These are phyloP conservation scores for Hypoxylon intermedium DNA, from an alignment of 495 filamentous ascomycete species.

Conservation along the genomic window DNA sequence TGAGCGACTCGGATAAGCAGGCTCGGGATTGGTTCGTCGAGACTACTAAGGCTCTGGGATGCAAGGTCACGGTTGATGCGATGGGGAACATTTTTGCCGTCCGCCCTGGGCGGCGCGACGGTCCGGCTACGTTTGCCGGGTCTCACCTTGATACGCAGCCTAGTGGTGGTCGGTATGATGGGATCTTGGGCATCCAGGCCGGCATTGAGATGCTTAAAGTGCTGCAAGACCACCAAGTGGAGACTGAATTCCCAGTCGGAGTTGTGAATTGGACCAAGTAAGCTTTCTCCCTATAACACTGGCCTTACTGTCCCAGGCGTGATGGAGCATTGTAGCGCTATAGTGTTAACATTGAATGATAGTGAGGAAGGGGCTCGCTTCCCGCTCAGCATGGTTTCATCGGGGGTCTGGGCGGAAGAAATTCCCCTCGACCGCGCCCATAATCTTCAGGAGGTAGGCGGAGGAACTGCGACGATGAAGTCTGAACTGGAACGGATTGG, in stretches of 20 bases:
- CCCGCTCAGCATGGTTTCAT: conserved; percentile 76
- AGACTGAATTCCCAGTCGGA: conserved; percentile 73
- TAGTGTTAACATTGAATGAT: conserved; percentile 43
- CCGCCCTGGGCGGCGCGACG: conserved; percentile 57
- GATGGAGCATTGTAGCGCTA: background rate
- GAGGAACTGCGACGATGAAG: conserved; percentile 65
- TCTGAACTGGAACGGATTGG: conserved; percentile 73
- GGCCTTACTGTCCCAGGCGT: background rate
- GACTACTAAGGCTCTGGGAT: conserved; percentile 68
- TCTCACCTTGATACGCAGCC: conserved; percentile 83
- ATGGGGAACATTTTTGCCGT: conserved; percentile 79
- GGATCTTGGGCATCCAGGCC: conserved; percentile 75
- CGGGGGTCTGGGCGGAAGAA: conserved; percentile 77
- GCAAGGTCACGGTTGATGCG: conserved; percentile 54
- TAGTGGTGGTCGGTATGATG: conserved; percentile 76
- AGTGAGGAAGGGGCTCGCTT: conserved; percentile 82
- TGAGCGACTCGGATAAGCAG: conserved; percentile 73
- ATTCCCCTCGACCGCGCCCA: conserved; percentile 70
- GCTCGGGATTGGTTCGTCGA: conserved; percentile 79
- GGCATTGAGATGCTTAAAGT: conserved; percentile 74
- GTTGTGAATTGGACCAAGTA: conserved; percentile 84
- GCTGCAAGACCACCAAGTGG: conserved; percentile 71
- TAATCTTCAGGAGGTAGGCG: conserved; percentile 62
- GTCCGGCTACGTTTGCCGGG: conserved; percentile 68
- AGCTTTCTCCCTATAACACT: conserved; percentile 34